Evolutionary conservation across 2,329 filamentous ascomycete species (phyloP), one percentile per base, ranked within the genome.

Genomic region (Hymenoscyphus fraxineus): DNA sequence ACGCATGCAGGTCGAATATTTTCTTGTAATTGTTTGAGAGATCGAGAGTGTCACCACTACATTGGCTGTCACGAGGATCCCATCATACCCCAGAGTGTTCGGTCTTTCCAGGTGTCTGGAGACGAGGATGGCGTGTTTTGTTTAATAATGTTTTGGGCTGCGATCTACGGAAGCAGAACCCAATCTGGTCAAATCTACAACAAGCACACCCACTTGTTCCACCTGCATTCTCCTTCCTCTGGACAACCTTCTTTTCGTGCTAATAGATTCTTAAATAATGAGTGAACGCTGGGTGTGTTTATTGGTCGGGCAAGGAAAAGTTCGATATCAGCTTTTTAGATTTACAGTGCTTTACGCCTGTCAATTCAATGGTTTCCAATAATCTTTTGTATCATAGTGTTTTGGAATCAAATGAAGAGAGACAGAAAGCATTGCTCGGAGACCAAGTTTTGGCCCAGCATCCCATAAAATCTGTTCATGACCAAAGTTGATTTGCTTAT

Each of bases 21-120:
- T 79, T 79, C 75, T 79, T 80, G 78, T 80, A 79, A 74, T 76
- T 77, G 76, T 67, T 73, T 70, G 63, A 59, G 73, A 77, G 77
- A 73, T 77, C 72, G 75, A 70, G 76, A 65, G 68, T 70, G 75
- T 77, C 68, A 73, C 71, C 69, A 71, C 67, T 70, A 69, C 61
- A 31, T 35, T 57, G 62, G 69, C 59, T 38, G 66, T 71, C 69
- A 70, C 72, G 71, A 72, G 70, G 69, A 74, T 74, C 69, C 68
- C 71, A 73, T 74, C 74, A 77, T 76, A 73, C 67, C 70, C 60
- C 58, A 66, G 72, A 72, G 73, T 77, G 76, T 77, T 75, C 66
- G 74, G 76, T 77, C 75, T 69, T 62, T 58, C 58, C 69, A 69
- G 71, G 68, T 71, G 70, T 73, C 69, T 66, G 27, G 69, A 72